Base-by-base conservation (phyloP, 805 yeast genomes). In the Ogataea chonburiensis region DNA sequence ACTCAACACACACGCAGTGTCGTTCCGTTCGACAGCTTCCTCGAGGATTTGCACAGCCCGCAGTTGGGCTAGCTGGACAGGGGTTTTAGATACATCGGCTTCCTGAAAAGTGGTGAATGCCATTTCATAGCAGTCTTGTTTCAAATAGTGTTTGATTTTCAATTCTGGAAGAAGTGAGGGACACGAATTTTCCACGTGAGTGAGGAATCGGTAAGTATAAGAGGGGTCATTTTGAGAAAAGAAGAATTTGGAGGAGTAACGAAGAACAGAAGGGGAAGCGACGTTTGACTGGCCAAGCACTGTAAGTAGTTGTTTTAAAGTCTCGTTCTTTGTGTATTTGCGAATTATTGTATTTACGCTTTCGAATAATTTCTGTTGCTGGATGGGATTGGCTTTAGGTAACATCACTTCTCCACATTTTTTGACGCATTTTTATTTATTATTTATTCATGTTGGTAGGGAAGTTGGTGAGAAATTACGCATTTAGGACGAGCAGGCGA, bases 51-150 rank as follows among this genome's bases (percentile, higher is more conserved):
- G 15, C 28, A 44, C 39, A 4, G 43, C 40, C n/a, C 37, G 32
- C 11, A 52, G 28, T 2, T 24, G 21, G 4, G 19, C 38, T 13
- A 43, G 24, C 3, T 38, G 5, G 14, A 24, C 27, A 3, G 30
- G 31, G 4, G 19, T 19, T 4, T 15, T 28, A 4, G 34, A 17
- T 9, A 19, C 6, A n/a, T 24, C 25, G n/a, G 40, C 17, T 2
- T 34, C 21, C 52, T 52, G 45, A 24, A 53, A 52, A 11, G 30
- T n/a, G 3, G 24, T 38, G 1, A 44, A 24, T 2, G 63, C 61
- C 31, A 38, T 34, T 28, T 54, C 58, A 32, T 55, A 55, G 22
- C 50, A 45, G 8, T 42, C 46, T 19, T 38, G 31, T 2, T 34
- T 18, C 3, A 58, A 13, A 5, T 43, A 39, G 16, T 48, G 31